A percentile compares a stretch with the other conserved stretches of the same genome.
Evolutionary conservation across 75 land plant species (phyloP).

Genomic region (Gnetum montanum): DNA sequence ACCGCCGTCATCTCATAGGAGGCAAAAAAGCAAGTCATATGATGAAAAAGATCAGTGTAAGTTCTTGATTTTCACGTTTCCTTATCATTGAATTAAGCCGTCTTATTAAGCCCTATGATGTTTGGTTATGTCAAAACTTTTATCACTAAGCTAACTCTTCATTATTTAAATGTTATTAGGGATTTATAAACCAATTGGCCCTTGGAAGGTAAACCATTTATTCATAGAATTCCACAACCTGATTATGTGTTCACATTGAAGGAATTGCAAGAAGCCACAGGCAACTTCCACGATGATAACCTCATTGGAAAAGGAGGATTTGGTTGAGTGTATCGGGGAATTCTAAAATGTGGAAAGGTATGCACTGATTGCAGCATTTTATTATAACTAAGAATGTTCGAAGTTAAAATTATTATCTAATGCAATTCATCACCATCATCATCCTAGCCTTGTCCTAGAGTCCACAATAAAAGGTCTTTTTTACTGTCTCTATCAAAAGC

Average conservation of each 20-base stretch:
- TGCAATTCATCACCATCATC: background rate
- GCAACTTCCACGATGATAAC: slow-evolving; percentile 50
- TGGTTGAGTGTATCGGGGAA: slow-evolving; percentile 79
- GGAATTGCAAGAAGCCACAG: slow-evolving; percentile 86
- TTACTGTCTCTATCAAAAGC: too few species aligned
- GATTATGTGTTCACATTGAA: slow-evolving; percentile 61
- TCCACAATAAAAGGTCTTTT: too few species aligned
- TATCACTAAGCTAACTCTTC: too few species aligned
- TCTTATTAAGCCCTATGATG: too few species aligned
- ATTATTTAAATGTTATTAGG: too few species aligned
- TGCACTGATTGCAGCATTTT: background rate
- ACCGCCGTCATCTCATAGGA: too few species aligned
- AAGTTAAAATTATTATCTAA: background rate
- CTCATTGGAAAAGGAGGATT: slow-evolving; percentile 91
- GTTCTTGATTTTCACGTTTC: too few species aligned
- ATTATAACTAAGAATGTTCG: background rate
- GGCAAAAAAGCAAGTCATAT: too few species aligned
- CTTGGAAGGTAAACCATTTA: slow-evolving; percentile 15
- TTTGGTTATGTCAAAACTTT: too few species aligned
- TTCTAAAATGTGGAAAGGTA: slow-evolving; percentile 67
- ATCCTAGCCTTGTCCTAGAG: too few species aligned
- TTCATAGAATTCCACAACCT: slow-evolving; percentile 25
- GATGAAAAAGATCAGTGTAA: too few species aligned
- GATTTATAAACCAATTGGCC: slow-evolving; percentile 57
- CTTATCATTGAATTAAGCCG: too few species aligned